Evolutionary conservation across 768 basidiomycete genomes (phyloP), one percentile per base, ranked within the genome.

Genomic region (Coprinopsis strossmayeri): DNA sequence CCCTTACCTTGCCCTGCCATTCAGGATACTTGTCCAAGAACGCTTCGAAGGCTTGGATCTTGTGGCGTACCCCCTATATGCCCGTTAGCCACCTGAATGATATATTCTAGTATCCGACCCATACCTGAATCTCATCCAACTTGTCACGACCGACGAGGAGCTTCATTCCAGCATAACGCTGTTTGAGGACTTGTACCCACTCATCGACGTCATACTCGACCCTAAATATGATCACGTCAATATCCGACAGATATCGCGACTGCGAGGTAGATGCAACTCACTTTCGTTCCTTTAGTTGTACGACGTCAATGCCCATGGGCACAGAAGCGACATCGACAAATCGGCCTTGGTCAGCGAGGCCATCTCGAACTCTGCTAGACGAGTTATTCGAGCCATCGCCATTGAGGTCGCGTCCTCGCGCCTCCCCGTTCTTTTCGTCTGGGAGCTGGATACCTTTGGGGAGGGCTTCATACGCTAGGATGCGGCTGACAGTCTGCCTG

Each of bases 261-360:
- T n/a, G n/a, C n/a, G n/a, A n/a, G n/a, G n/a, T n/a, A n/a, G n/a
- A n/a, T n/a, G n/a, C 30, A 32, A 48, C 63, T 23, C 28, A 82
- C 84, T 79, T 82, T 64, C 82, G 82, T 54, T 78, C 73, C 52
- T 78, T 78, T 38, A 91, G 63, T 43, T 77, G 72, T 46, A 66
- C 65, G 3, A 91, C 87, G 58, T 93, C 90, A 49, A 93, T 91
- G 4, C 91, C 89, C 81, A 91, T 91, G 0, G 90, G 87, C 61
- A 91, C 89, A n/a, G 87, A 86, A 1, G 83, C 87, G 12, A 91
- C 88, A 56, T 91, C 87, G 20, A 91, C 84, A 56, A 91, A 89
- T 3, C 83, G 70, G 0, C 79, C 77, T 27, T 69, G 62, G 20
- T 67, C 69, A 23, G 62, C 63, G 18, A 58, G 59, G 12, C 56